These are phyloP conservation scores for Musa balbisiana DNA, from an alignment of 202 grass and related monocot species.

Conservation along the genomic window DNA sequence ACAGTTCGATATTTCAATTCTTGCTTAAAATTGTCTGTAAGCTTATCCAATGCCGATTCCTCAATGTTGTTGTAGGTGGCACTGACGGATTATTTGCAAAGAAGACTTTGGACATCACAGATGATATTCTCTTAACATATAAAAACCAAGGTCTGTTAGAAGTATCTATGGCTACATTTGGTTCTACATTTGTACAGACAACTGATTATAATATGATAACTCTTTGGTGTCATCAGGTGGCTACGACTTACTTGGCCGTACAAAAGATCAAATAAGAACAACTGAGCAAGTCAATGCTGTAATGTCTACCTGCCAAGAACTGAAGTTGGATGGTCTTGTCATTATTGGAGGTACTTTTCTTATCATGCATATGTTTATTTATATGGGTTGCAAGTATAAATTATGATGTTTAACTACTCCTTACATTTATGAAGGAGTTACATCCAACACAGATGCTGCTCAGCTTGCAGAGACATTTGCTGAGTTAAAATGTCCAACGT, in stretches of 20 bases:
- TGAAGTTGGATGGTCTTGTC: conserved; percentile 84
- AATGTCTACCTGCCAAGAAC: conserved; percentile 62
- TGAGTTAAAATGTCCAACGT: conserved; percentile 74
- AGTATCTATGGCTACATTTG: background rate
- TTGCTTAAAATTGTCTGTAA: too few relatives aligned
- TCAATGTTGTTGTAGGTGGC: conserved; percentile 52
- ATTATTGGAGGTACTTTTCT: conserved; percentile 77
- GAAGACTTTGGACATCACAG: conserved; percentile 75
- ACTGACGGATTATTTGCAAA: conserved; percentile 90
- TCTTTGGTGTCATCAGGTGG: conserved; percentile 38
- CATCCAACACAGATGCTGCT: conserved; percentile 93
- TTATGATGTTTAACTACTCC: background rate
- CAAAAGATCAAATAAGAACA: conserved; percentile 97
- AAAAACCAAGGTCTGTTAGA: conserved; percentile 74
- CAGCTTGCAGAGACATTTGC: conserved; percentile 97
- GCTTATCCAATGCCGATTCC: background rate
- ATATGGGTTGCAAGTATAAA: conserved; percentile 3
- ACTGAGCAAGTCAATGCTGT: conserved; percentile 90
- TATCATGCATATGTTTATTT: background rate
- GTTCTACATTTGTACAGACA: background rate
- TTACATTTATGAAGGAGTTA: conserved; percentile 61
- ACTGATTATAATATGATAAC: background rate
- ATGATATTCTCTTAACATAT: conserved; percentile 81
- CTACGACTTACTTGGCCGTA: conserved; percentile 94
- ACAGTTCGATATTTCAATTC: too few relatives aligned